These are phyloP conservation scores for Kwoniella mangroviensis DNA, from an alignment of 768 basidiomycete species.

Conservation along the genomic window DNA sequence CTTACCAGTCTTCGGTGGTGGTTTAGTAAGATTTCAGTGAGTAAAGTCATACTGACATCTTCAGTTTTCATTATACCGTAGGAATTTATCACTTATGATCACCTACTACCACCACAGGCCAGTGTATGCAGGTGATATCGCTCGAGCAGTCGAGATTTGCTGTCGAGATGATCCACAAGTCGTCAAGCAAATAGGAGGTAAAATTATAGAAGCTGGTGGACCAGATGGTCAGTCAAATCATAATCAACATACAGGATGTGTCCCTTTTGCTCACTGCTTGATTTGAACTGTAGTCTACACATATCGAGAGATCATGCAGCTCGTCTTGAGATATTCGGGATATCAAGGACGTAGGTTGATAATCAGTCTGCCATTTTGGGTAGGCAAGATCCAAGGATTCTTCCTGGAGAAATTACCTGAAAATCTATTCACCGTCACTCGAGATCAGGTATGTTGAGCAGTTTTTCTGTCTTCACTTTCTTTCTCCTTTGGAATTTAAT, in stretches of 20 bases:
- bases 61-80: too few species aligned
- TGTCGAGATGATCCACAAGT: constrained; percentile 62
- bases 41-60: constrained; percentile 2
- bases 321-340: constrained; percentile 65
- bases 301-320: constrained; percentile 70
- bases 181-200: constrained; percentile 58
- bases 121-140: constrained; percentile 73
- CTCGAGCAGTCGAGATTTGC: constrained; percentile 67
- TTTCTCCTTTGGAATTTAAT: background rate
- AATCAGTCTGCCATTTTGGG: constrained; percentile 67
- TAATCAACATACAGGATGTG: background rate
- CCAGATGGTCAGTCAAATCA: constrained; percentile 62
- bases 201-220: constrained; percentile 63
- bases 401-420: constrained; percentile 69
- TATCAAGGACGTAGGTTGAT: constrained; percentile 63
- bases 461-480: background rate
- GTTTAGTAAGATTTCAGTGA: constrained; percentile 67
- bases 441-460: constrained; percentile 65
- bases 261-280: constrained; percentile 28
- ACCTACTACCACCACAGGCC: constrained; percentile 56
- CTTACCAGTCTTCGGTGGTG: constrained; percentile 78
- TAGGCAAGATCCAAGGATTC: constrained; percentile 70
- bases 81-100: too few species aligned
- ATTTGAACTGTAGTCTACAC: constrained; percentile 64
- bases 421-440: constrained; percentile 71